Percentiles rank a stretch among this genome's conserved stretches.
Evolutionary conservation across 1,284 basidiomycete genomes (phyloP).

Genomic region (Austroboletus rostrupii): DNA sequence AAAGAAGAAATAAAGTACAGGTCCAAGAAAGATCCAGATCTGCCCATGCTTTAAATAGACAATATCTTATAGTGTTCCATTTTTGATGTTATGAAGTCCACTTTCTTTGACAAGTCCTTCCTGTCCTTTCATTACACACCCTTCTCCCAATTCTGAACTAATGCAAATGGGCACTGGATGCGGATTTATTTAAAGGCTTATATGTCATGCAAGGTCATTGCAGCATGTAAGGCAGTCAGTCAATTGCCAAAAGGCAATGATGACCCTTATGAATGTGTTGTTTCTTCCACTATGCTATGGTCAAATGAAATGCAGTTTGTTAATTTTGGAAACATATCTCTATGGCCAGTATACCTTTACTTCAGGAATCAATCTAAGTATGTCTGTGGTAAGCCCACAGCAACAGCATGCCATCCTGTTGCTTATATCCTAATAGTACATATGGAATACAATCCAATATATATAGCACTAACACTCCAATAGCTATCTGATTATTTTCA

Average conservation of each 20-base stretch:
- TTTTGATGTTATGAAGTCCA: slow-evolving; percentile 8
- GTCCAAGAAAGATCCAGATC: background rate
- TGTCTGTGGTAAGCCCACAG: slow-evolving; percentile 8
- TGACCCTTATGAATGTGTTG: slow-evolving; percentile 13
- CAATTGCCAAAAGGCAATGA: background rate
- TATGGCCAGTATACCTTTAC: slow-evolving; percentile 31
- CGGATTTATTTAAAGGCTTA: slow-evolving; percentile 22
- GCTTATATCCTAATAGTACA: slow-evolving; percentile 24
- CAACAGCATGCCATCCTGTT: slow-evolving; percentile 25
- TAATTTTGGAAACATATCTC: slow-evolving; percentile 23
- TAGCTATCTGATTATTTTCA: slow-evolving; percentile 26
- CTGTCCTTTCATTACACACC: slow-evolving; percentile 11
- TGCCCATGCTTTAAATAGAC: background rate
- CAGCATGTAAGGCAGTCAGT: background rate
- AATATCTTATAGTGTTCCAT: slow-evolving; percentile 2
- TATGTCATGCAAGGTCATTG: slow-evolving; percentile 6
- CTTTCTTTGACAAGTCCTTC: background rate
- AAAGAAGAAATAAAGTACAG: slow-evolving; percentile 1
- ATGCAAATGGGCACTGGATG: slow-evolving; percentile 2
- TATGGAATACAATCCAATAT: background rate
- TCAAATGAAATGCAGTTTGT: slow-evolving; percentile 31
- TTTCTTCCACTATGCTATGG: slow-evolving; percentile 29
- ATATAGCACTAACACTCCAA: slow-evolving; percentile 1
- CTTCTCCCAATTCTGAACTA: slow-evolving; percentile 18
- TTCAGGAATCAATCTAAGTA: slow-evolving; percentile 25